A percentile compares a stretch with the other conserved stretches of the same genome.
phyloP scores from a whole-genome alignment of 2,329 filamentous ascomycete genomes.

The Penicillium sp. region DNA sequence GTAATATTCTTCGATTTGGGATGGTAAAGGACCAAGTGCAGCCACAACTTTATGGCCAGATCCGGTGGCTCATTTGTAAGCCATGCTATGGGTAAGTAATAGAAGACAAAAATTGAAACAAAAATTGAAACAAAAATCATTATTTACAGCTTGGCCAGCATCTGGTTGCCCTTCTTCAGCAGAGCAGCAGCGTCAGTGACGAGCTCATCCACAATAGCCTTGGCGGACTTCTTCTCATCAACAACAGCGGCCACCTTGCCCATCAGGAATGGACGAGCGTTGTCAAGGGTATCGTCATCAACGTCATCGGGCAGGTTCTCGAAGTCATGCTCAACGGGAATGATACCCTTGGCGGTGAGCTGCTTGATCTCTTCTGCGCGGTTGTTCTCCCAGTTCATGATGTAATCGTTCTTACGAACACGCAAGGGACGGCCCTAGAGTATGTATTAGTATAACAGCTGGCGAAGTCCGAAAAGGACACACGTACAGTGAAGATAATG shows the following conservation, averaged over 20 bases:
- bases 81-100: neutral
- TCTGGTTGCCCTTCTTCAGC: conserved; percentile 66
- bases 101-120: neutral
- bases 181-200: conserved; percentile 74
- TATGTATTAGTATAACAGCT: conserved; percentile 14
- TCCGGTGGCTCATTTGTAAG: neutral
- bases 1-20: neutral
- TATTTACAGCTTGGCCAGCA: conserved; percentile 67
- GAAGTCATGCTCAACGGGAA: conserved; percentile 92
- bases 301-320: conserved; percentile 74
- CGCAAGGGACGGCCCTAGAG: conserved; percentile 77
- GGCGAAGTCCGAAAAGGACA: neutral
- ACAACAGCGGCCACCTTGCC: conserved; percentile 93
- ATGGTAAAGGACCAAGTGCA: neutral
- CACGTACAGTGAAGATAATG: conserved; percentile 82
- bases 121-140: neutral
- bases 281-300: conserved; percentile 85
- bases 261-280: conserved; percentile 90
- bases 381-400: conserved; percentile 94
- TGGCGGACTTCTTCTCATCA: conserved; percentile 87
- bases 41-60: neutral
- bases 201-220: conserved; percentile 91
- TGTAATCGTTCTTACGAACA: conserved; percentile 91
- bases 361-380: conserved; percentile 87
- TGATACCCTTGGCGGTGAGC: conserved; percentile 81